Conservation (phyloP, 2,329 filamentous ascomycete genomes). For the Blastomyces emzantsi region DNA sequence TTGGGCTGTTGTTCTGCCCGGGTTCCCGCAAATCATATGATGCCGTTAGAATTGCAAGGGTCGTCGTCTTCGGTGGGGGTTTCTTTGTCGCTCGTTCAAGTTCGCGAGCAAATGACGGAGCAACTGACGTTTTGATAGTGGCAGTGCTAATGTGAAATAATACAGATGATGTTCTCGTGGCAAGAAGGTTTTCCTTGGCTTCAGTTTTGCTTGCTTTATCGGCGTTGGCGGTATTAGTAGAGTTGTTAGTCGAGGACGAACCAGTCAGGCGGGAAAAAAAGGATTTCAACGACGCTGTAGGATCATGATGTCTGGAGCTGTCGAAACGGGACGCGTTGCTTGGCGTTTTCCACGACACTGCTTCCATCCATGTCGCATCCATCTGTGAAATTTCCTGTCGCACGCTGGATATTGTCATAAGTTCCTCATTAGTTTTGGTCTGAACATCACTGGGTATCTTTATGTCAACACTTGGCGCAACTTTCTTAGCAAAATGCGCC, state of each 20-base stretch:
- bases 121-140: conserved; percentile 66
- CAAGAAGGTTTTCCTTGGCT: conserved; percentile 65
- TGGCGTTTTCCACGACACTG: conserved; percentile 72
- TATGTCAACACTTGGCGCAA: conserved; percentile 65
- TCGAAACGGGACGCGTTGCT: conserved; percentile 31
- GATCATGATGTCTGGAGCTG: conserved; percentile 29
- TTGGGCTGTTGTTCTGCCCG: conserved; percentile 39
- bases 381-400: conserved; percentile 85
- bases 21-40: conserved; percentile 74
- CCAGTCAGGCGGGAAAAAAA: conserved; percentile 74
- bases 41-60: conserved; percentile 78
- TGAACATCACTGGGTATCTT: conserved; percentile 70
- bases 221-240: conserved; percentile 30
- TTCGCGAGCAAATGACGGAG: conserved; percentile 65
- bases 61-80: conserved; percentile 79
- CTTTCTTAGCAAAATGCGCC: conserved; percentile 71
- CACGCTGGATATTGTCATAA: conserved; percentile 79
- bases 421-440: conserved; percentile 69
- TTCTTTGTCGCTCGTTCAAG: conserved; percentile 96
- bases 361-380: conserved; percentile 79
- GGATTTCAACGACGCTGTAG: conserved; percentile 56
- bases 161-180: conserved; percentile 63
- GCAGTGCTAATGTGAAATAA: conserved; percentile 86
- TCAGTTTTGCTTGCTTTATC: conserved; percentile 50
- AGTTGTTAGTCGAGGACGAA: conserved; percentile 41